Evolutionary conservation across 345 rosid species (phyloP).

Genomic region (Citrus cavaleriei): DNA sequence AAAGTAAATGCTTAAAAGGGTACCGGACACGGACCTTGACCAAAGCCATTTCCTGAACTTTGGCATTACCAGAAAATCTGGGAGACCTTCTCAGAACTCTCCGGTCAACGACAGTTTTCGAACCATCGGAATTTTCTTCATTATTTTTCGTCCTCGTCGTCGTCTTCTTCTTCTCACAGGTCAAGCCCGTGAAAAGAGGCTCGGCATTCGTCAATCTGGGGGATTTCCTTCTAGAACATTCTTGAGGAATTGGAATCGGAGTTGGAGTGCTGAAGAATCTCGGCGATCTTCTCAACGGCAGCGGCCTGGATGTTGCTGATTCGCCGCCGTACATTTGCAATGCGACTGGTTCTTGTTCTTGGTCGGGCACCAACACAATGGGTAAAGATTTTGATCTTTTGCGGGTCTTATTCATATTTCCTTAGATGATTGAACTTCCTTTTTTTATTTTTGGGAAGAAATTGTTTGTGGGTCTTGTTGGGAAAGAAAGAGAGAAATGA

Average conservation of each 20-base stretch:
- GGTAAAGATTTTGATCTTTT: background rate
- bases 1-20: background rate
- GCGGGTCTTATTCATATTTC: background rate
- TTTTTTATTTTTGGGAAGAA: too few species aligned
- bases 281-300: background rate
- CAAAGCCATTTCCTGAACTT: background rate
- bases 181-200: background rate
- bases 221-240: conserved; percentile 11
- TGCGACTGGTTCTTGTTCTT: background rate
- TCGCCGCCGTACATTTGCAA: background rate
- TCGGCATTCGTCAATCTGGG: conserved; percentile 5
- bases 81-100: conserved; percentile 22
- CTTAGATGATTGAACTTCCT: background rate
- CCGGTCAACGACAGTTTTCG: background rate
- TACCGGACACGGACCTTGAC: background rate
- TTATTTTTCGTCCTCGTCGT: background rate
- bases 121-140: background rate
- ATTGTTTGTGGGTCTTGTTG: background rate
- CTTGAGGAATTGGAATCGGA: background rate
- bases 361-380: background rate
- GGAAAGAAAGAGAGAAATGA: background rate
- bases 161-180: background rate
- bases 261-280: background rate
- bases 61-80: background rate
- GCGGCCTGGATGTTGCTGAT: too few species aligned